Conservation (phyloP, 371 early-diverging fungal genomes). For the Mucor saturninus region DNA sequence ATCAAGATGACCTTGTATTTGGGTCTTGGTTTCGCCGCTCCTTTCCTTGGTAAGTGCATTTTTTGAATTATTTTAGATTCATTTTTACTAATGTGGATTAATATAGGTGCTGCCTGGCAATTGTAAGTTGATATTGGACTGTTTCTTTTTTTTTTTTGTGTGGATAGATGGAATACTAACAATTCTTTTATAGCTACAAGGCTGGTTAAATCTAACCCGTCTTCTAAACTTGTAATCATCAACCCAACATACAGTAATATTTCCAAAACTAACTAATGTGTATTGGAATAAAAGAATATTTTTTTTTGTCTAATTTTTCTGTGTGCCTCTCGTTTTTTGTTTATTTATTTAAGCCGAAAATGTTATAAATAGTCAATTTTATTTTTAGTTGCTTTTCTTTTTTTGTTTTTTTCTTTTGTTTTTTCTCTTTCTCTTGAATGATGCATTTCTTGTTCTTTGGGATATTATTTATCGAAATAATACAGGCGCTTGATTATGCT, state of each 20-base stretch:
- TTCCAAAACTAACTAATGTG: neutral
- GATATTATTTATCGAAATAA: slow-evolving; percentile 3
- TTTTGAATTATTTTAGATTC: neutral
- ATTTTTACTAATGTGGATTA: too few relatives aligned
- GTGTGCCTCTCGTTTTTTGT: neutral
- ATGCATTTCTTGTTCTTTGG: neutral
- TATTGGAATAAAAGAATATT: neutral
- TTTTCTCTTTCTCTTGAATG: neutral
- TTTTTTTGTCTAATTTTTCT: slow-evolving; percentile 13
- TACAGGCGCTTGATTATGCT: slow-evolving; percentile 3
- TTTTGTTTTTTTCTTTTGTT: neutral
- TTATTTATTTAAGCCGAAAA: neutral
- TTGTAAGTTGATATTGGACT: slow-evolving; percentile 39
- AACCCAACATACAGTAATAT: neutral
- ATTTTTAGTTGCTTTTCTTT: neutral
- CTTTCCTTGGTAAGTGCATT: slow-evolving; percentile 56
- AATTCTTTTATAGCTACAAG: slow-evolving; percentile 40
- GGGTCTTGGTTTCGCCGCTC: slow-evolving; percentile 60
- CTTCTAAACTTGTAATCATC: slow-evolving; percentile 2
- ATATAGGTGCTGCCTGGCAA: slow-evolving; percentile 47
- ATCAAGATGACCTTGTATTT: slow-evolving; percentile 55
- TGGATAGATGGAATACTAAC: neutral
- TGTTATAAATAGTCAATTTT: slow-evolving; percentile 7
- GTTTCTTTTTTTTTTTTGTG: neutral
- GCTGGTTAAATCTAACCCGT: slow-evolving; percentile 37